Evolutionary conservation across 2,329 filamentous ascomycete species (phyloP), one percentile per base, ranked within the genome.

Genomic region (Penicillium aurantiogriseum): DNA sequence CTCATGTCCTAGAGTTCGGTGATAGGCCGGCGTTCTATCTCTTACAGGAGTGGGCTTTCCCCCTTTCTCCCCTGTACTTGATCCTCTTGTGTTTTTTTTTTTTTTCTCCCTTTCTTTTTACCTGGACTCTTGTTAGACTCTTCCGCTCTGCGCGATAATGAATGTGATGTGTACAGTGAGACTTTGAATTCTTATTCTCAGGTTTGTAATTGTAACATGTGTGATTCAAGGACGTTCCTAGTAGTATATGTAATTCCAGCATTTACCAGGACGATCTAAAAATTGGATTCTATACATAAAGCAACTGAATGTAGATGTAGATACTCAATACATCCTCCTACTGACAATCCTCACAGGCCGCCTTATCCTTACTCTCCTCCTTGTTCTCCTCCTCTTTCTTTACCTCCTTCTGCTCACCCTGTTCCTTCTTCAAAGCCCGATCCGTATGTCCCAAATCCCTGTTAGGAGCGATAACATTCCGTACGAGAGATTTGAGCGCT

Each of bases 391-490:
- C 56, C 45, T 59, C 31, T 25, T 47, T 25, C 29, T 23, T 46
- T 17, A 1, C 38, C 31, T 47, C 42, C 54, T 57, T 27, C 27
- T 57, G 44, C 27, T 54, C 38, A 21, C 49, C 53, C 48, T 55
- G 75, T 75, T 17, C 77, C 43, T 67, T 68, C 58, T 68, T 72
- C 62, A 78, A 64, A 1, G 76, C 76, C 54, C 85, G 80, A 73
- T 92, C 89, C 25, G 91, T 88, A 76, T 97, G 93, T 0, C 93
- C 93, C 52, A 97, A 77, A 69, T 93, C 84, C 60, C 89, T 82
- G 1, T 79, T 80, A 0, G 92, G 93, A 68, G 94, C 88, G 65
- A 97, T 87, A 51, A 90, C 81, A 76, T 97, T 90, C 57, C 93
- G 81, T 5, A 97, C 85, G 17, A 88, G 82, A 58, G 91, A 86